Conservation (phyloP, 2,329 filamentous ascomycete genomes). For the Nemania sp. region DNA sequence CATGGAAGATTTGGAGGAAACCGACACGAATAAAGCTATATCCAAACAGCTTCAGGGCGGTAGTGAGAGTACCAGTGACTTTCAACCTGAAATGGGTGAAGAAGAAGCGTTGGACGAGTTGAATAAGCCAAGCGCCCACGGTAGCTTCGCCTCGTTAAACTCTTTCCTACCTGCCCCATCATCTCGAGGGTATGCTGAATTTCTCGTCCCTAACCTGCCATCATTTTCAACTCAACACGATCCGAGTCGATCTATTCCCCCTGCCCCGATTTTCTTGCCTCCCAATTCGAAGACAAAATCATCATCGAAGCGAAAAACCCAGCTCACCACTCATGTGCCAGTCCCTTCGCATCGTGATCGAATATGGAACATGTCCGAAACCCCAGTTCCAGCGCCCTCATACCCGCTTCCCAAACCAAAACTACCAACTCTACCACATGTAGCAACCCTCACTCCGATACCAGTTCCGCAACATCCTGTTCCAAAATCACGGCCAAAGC, state of each 20-base stretch:
- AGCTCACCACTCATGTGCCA: conserved; percentile 39
- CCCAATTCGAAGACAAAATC: conserved; percentile 25
- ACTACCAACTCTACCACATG: background rate
- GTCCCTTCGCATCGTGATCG: conserved; percentile 29
- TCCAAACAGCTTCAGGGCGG: conserved; percentile 45
- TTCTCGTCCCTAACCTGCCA: conserved; percentile 30
- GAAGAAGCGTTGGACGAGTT: conserved; percentile 6
- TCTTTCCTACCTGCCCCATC: conserved; percentile 28
- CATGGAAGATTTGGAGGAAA: conserved; percentile 45
- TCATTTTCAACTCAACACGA: conserved; percentile 23
- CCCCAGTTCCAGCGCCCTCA: conserved; percentile 30
- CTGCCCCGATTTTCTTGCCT: conserved; percentile 36
- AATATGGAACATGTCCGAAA: conserved; percentile 23
- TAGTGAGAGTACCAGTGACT: conserved; percentile 25
- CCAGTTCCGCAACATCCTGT: conserved; percentile 7
- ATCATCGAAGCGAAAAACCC: conserved; percentile 14
- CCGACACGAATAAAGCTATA: conserved; percentile 47
- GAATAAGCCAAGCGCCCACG: background rate
- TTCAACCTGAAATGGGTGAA: background rate
- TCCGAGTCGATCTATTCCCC: conserved; percentile 3
- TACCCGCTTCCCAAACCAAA: conserved; percentile 4
- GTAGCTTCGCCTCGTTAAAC: conserved; percentile 17
- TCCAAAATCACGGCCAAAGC: conserved; percentile 12
- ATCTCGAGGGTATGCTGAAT: conserved; percentile 37
- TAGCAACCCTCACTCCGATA: conserved; percentile 19